A percentile compares a stretch with the other conserved stretches of the same genome.
Evolutionary conservation across 768 basidiomycete genomes (phyloP).

Genomic region (Xanthoconium purpureum): DNA sequence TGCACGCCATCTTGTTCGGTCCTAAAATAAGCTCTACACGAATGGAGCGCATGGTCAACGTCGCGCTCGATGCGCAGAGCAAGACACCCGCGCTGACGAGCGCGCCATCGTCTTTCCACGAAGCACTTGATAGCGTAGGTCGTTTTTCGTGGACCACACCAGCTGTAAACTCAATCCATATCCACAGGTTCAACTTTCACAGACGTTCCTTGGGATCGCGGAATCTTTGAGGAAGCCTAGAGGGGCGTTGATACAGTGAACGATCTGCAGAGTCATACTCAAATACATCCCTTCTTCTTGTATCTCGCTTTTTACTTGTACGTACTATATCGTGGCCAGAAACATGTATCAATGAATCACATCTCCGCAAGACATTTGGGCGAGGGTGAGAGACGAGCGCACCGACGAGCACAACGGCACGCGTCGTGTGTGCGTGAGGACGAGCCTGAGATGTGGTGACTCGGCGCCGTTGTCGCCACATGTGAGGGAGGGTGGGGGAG

Average conservation of each 20-base stretch:
- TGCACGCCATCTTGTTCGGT: constrained; percentile 47
- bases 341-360: too few relatives aligned
- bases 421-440: too few relatives aligned
- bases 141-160: background rate
- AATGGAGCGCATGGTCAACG: constrained; percentile 45
- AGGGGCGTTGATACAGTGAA: constrained; percentile 39
- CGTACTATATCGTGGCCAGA: too few relatives aligned
- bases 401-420: too few relatives aligned
- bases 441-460: too few relatives aligned
- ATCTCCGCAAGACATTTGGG: too few relatives aligned
- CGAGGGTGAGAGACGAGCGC: too few relatives aligned
- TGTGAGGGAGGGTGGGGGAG: too few relatives aligned
- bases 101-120: constrained; percentile 43
- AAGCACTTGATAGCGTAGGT: constrained; percentile 50
- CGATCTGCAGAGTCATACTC: too few relatives aligned
- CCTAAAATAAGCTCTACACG: constrained; percentile 17
- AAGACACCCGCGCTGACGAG: constrained; percentile 25
- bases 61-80: constrained; percentile 47
- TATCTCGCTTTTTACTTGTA: background rate
- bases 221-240: too few relatives aligned
- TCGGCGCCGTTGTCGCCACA: too few relatives aligned
- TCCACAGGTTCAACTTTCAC: constrained; percentile 46
- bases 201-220: constrained; percentile 44
- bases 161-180: background rate
- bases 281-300: too few relatives aligned